These are phyloP conservation scores for Graphiopsis chlorocephala DNA, from an alignment of 2,329 filamentous ascomycete genomes.

Conservation along the genomic window DNA sequence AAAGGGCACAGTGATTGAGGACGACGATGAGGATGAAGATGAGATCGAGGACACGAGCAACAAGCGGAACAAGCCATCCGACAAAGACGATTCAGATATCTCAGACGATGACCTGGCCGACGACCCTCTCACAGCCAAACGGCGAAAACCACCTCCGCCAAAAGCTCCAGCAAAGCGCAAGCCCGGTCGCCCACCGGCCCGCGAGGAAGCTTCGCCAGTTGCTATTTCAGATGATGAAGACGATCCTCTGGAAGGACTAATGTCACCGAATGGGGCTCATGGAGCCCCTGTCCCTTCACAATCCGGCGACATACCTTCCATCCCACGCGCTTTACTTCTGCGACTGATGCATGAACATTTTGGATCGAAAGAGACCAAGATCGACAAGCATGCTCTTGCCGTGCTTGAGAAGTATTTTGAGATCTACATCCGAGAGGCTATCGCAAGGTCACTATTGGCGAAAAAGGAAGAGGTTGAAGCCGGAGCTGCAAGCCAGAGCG, in stretches of 20 bases:
- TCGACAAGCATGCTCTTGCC: conserved; percentile 73
- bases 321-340: conserved; percentile 73
- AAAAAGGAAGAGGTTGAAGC: conserved; percentile 46
- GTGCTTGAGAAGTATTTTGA: conserved; percentile 84
- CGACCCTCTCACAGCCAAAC: conserved; percentile 23
- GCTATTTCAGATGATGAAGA: conserved; percentile 17
- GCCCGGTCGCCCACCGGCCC: conserved; percentile 17
- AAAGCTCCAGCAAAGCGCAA: conserved; percentile 16
- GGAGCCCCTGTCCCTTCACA: conserved; percentile 19
- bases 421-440: conserved; percentile 83
- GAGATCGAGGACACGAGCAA: conserved; percentile 5
- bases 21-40: conserved; percentile 23
- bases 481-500: conserved; percentile 31
- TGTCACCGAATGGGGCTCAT: background rate
- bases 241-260: background rate
- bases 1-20: conserved; percentile 10
- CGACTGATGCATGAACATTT: conserved; percentile 79
- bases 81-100: background rate
- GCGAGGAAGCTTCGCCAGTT: conserved; percentile 3
- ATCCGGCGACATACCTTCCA: conserved; percentile 39
- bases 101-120: conserved; percentile 26
- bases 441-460: conserved; percentile 74
- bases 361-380: conserved; percentile 64
- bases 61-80: background rate
- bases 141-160: background rate